Evolutionary conservation across 2,329 filamentous ascomycete genomes (phyloP).

Genomic region (Trichoderma oligosporum): DNA sequence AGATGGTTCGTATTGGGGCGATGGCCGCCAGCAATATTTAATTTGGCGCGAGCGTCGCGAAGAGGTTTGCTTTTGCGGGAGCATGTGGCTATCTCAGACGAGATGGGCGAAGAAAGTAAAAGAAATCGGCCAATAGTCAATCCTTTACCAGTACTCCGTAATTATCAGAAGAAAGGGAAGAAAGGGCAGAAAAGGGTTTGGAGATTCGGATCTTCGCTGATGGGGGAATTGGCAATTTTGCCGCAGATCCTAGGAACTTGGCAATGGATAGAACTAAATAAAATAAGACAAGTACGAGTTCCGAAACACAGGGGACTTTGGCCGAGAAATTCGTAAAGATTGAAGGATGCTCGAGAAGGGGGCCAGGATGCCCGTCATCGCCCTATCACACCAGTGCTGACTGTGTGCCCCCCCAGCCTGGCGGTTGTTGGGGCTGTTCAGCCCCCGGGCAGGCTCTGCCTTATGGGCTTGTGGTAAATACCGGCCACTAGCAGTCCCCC

Average conservation of each 20-base stretch:
- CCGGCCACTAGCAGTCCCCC: slow-evolving; percentile 2
- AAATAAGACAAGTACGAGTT: not conserved
- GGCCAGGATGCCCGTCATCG: slow-evolving; percentile 8
- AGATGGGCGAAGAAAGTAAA: slow-evolving; percentile 19
- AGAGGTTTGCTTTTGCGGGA: slow-evolving; percentile 12
- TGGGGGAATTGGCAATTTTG: slow-evolving; percentile 1
- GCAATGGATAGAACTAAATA: no score
- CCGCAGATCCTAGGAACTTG: slow-evolving; percentile 1
- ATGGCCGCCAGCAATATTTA: slow-evolving; percentile 28
- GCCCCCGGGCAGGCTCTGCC: not conserved
- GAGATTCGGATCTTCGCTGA: slow-evolving; percentile 4
- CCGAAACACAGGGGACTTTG: not conserved
- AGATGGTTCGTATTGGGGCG: slow-evolving; percentile 25
- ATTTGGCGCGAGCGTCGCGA: slow-evolving; percentile 23
- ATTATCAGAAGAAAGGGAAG: not conserved
- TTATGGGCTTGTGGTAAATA: slow-evolving; percentile 3
- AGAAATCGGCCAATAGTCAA: not conserved
- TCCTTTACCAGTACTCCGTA: no score
- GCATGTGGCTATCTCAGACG: slow-evolving; percentile 28
- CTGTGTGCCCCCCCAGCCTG: not conserved
- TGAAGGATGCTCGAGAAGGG: not conserved
- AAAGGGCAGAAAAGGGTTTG: not conserved
- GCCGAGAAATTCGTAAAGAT: not conserved
- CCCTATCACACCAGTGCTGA: not conserved
- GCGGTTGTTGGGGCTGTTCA: no score